phyloP scores from a whole-genome alignment of 1,284 basidiomycete species.

The Lentinus polychrous region DNA sequence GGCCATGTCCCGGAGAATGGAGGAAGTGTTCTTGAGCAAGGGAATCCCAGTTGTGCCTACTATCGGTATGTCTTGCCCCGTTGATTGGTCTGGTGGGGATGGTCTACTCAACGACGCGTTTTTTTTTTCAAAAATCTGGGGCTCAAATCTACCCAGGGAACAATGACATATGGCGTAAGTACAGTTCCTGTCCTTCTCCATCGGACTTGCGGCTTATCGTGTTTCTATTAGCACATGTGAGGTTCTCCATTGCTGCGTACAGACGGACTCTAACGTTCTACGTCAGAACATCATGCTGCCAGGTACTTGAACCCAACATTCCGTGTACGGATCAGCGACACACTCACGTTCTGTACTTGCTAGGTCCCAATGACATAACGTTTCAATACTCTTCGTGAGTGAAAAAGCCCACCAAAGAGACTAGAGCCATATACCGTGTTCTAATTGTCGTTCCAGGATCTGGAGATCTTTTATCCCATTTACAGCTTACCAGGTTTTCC shows the following conservation, averaged over 20 bases:
- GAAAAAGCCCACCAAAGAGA: constrained; percentile 21
- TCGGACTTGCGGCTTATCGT: constrained; percentile 12
- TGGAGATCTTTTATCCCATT: constrained; percentile 85
- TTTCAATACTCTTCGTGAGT: constrained; percentile 63
- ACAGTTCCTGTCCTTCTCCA: constrained; percentile 6
- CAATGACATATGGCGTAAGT: constrained; percentile 85
- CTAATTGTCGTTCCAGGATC: constrained; percentile 40
- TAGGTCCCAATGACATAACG: constrained; percentile 79
- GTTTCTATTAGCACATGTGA: constrained; percentile 52
- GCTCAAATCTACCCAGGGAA: constrained; percentile 44
- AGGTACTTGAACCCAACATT: constrained; percentile 31
- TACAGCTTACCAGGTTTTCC: constrained; percentile 74
- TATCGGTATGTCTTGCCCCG: constrained; percentile 47
- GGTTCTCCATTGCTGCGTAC: constrained; percentile 11
- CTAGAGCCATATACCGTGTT: neutral
- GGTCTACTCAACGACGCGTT: neutral
- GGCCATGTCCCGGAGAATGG: constrained; percentile 65
- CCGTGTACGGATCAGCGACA: constrained; percentile 1
- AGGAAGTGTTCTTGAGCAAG: constrained; percentile 55
- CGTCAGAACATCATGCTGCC: constrained; percentile 59
- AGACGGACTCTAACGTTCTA: constrained; percentile 1
- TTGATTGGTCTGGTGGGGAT: constrained; percentile 4
- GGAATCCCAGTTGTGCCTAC: constrained; percentile 82
- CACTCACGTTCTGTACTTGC: constrained; percentile 4
- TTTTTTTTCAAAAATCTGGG: neutral